phyloP scores from a whole-genome alignment of 2,329 filamentous ascomycete species.

The Ceratocystis colombiana region DNA sequence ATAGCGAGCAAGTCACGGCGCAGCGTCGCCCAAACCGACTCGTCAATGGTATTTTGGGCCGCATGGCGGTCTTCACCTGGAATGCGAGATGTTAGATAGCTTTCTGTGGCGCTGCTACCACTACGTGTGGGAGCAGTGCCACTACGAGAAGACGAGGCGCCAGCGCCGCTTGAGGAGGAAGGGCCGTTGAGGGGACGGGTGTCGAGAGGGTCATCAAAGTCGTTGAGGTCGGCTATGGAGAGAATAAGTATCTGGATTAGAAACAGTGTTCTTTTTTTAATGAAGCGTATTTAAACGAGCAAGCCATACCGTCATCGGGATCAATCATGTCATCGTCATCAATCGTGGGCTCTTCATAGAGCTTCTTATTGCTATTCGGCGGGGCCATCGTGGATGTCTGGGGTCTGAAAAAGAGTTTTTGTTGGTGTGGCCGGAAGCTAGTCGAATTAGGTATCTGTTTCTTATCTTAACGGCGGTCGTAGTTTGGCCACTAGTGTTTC shows the following conservation, averaged over 20 bases:
- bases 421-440: background rate
- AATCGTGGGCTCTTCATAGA: constrained; percentile 35
- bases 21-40: constrained; percentile 94
- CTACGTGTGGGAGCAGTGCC: constrained; percentile 27
- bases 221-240: constrained; percentile 67
- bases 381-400: constrained; percentile 23
- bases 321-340: constrained; percentile 66
- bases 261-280: background rate
- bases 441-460: background rate
- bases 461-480: background rate
- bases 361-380: constrained; percentile 24
- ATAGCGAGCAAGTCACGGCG: constrained; percentile 83
- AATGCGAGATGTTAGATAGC: constrained; percentile 79
- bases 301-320: constrained; percentile 58
- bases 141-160: constrained; percentile 10
- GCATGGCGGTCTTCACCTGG: constrained; percentile 87
- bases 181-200: constrained; percentile 67
- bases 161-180: constrained; percentile 41
- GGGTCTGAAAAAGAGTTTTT: background rate
- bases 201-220: constrained; percentile 79
- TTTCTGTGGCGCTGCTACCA: constrained; percentile 51
- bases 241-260: background rate
- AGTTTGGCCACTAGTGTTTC: background rate
- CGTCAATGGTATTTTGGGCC: constrained; percentile 87
- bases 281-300: background rate